Percentiles rank a stretch among this genome's conserved stretches.
Evolutionary conservation across 768 basidiomycete species (phyloP).

Genomic region (Tephrocybe sp.): DNA sequence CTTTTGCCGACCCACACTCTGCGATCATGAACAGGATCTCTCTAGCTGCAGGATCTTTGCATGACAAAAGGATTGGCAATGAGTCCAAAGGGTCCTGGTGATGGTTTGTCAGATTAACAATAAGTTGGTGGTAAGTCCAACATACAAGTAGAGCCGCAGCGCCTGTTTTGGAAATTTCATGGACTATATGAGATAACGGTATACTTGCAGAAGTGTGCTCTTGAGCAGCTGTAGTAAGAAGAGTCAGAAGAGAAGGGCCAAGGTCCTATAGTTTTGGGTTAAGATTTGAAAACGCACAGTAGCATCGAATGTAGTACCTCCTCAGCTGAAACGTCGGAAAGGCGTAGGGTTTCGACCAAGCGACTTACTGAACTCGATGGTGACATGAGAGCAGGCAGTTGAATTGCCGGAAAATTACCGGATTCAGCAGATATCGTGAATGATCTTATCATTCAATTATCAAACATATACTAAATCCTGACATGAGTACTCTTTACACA

Average conservation of each 20-base stretch:
- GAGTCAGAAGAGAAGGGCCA: constrained; percentile 22
- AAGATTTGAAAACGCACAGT: neutral
- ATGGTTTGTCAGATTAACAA: constrained; percentile 3
- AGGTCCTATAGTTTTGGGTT: constrained; percentile 7
- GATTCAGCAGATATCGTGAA: neutral
- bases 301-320: constrained; percentile 3
- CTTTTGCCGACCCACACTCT: constrained; percentile 40
- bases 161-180: constrained; percentile 22
- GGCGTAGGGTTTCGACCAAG: constrained; percentile 4
- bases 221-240: constrained; percentile 25
- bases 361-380: constrained; percentile 1
- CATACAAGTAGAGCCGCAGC: constrained; percentile 22
- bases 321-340: constrained; percentile 9
- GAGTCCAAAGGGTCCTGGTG: constrained; percentile 41
- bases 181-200: constrained; percentile 29
- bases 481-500: too few relatives aligned
- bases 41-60: constrained; percentile 31
- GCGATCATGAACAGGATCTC: constrained; percentile 39
- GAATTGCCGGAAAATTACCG: neutral
- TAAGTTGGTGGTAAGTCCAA: constrained; percentile 1
- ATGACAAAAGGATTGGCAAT: constrained; percentile 38
- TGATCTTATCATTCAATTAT: too few relatives aligned
- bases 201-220: constrained; percentile 24
- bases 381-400: constrained; percentile 6
- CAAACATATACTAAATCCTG: too few relatives aligned